Conservation (phyloP, 148 eudicot genomes). For the Gaultheria prostrata region DNA sequence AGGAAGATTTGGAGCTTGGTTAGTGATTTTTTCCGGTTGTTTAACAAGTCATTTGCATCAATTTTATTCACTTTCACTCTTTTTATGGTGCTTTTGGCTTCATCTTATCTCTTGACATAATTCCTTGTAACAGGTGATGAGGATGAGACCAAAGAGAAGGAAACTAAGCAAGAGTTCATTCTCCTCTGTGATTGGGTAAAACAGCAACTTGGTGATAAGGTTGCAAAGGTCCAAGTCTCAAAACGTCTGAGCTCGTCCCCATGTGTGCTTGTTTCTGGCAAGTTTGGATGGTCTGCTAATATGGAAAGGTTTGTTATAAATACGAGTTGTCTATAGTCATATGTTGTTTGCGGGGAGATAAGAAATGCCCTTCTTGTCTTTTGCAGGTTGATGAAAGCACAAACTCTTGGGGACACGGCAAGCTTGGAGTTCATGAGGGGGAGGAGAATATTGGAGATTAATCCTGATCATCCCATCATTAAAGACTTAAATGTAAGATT, state of each 20-base stretch:
- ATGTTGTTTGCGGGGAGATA: not conserved
- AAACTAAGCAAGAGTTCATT: constrained; percentile 78
- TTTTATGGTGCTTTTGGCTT: not conserved
- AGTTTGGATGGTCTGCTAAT: constrained; percentile 99
- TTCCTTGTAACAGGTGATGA: constrained; percentile 57
- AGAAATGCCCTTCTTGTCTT: not conserved
- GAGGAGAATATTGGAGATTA: constrained; percentile 88
- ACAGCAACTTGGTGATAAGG: constrained; percentile 98
- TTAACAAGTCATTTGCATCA: not conserved
- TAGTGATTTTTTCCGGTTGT: constrained; percentile 17
- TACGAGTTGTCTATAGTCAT: not conserved
- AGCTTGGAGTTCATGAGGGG: constrained; percentile 99
- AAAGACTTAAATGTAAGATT: constrained; percentile 78
- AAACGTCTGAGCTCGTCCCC: constrained; percentile 95
- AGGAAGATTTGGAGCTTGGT: constrained; percentile 99
- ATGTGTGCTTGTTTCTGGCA: constrained; percentile 96
- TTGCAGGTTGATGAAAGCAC: constrained; percentile 92
- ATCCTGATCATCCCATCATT: constrained; percentile 93
- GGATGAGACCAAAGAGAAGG: constrained; percentile 91
- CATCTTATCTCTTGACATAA: constrained; percentile 2
- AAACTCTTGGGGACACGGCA: constrained; percentile 90
- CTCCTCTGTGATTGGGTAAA: constrained; percentile 98
- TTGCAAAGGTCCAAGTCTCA: constrained; percentile 93
- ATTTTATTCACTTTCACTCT: not conserved
- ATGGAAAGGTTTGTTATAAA: constrained; percentile 71